Evolutionary conservation across 768 basidiomycete species (phyloP), one percentile per base, ranked within the genome.

Genomic region (Mycena haematopus): DNA sequence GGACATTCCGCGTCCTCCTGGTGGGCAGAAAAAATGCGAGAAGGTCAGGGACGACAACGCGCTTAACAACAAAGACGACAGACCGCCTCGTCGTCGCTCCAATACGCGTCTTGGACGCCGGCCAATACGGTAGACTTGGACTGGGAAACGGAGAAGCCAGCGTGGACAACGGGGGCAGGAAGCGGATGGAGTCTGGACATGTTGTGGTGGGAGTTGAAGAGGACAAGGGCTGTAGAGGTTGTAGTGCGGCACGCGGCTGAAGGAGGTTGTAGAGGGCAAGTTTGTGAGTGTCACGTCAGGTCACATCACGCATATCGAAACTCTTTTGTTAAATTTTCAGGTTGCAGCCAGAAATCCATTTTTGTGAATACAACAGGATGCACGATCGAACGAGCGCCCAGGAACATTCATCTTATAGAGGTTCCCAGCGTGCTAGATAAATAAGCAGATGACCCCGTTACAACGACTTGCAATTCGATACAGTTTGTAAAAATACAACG

Each of bases 1-100:
- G 97, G 94, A 79, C 97, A 99, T 72, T 99, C 97, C 65, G 92
- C 92, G 72, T 98, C 95, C 75, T 99, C 96, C 96, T 98, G 69
- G 2, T n/a, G 66, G 49, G 56, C 55, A 56, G 56, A 70, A 36
- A 70, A 72, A 59, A 63, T 36, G 13, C 45, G n/a, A 52, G 46
- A 58, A 57, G 68, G 40, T 65, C 65, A 55, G 64, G 36, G 61
- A 52, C 29, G 29, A 31, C n/a, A 21, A 59, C 53, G 66, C 38
- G 38, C 59, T 40, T 65, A 55, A 40, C 66, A 36, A 36, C 27
- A 62, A 60, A 47, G 45, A 62, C 59, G 76, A 86, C 40, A 73
- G 74, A 91, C 92, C 57, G 88, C 84, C 72, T 95, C 93, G 76
- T 95, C 93, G 77, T 95, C 93, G 75, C 92, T 94, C 93, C 93